Evolutionary conservation across 208 protist genomes (phyloP).

Genomic region (Leptomonas seymouri): DNA sequence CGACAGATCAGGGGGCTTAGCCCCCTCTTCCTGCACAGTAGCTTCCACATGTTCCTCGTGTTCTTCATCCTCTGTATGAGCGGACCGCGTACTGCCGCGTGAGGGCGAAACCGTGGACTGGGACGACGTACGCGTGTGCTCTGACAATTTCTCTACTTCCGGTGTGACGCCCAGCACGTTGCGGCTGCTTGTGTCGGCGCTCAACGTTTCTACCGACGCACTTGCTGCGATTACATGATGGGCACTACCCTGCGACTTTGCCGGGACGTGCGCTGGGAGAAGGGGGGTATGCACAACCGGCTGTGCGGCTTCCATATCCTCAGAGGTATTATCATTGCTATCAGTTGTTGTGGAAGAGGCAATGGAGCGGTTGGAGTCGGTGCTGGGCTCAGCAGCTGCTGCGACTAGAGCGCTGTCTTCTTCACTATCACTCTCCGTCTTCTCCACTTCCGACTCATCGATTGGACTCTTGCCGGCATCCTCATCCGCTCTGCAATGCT

Average conservation of each 20-base stretch:
- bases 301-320: neutral
- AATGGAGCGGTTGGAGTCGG: slow-evolving; percentile 1
- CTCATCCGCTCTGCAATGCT: neutral
- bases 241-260: neutral
- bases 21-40: too few species aligned
- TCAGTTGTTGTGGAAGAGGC: neutral
- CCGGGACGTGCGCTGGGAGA: neutral
- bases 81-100: too few species aligned
- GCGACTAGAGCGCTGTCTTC: neutral
- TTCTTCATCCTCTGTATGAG: too few species aligned
- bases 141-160: neutral
- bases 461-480: neutral
- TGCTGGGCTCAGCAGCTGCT: neutral
- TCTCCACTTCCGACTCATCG: neutral
- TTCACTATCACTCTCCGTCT: neutral
- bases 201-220: neutral
- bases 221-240: neutral
- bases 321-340: neutral
- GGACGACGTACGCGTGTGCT: neutral
- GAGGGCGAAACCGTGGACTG: neutral
- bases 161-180: slow-evolving; percentile 4
- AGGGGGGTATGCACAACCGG: neutral
- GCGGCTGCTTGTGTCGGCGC: neutral
- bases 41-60: too few species aligned
- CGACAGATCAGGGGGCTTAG: too few species aligned